These are phyloP conservation scores for Nothophaeocryptopus gaeumannii DNA, from an alignment of 2,329 filamentous ascomycete genomes.

Conservation along the genomic window DNA sequence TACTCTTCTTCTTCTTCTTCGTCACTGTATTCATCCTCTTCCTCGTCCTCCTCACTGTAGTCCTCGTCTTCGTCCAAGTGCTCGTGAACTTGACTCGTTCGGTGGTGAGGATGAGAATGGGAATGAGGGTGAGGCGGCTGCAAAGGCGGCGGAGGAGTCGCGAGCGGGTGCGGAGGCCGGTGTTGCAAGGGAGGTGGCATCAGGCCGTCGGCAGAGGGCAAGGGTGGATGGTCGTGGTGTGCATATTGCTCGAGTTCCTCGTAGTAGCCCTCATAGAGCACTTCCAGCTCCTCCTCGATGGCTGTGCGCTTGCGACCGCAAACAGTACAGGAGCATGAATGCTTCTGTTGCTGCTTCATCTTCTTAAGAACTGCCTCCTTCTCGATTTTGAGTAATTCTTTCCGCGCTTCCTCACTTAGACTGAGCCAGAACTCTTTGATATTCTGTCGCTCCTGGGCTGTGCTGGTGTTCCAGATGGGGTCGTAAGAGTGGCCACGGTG, in stretches of 20 bases:
- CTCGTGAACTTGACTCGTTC: constrained; percentile 70
- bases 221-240: constrained; percentile 67
- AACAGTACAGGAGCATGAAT: constrained; percentile 96
- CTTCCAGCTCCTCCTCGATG: constrained; percentile 96
- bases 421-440: constrained; percentile 99
- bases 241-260: constrained; percentile 97
- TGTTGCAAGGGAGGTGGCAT: constrained; percentile 56
- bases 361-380: constrained; percentile 97
- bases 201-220: constrained; percentile 59
- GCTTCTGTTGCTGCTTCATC: constrained; percentile 99
- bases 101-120: constrained; percentile 55
- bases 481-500: constrained; percentile 54
- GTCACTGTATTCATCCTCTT: constrained; percentile 60
- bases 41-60: constrained; percentile 56
- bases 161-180: constrained; percentile 41
- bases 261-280: constrained; percentile 97
- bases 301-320: constrained; percentile 94
- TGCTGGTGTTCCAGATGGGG: constrained; percentile 97
- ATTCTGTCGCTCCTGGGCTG: constrained; percentile 87
- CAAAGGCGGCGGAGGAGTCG: constrained; percentile 30
- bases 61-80: constrained; percentile 59
- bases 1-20: constrained; percentile 66
- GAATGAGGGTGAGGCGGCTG: constrained; percentile 12
- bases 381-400: constrained; percentile 94
- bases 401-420: constrained; percentile 87